Percentiles rank a stretch among this genome's conserved stretches.
Conservation (phyloP, 257 asterid species). For the Penstemon eatonii region DNA sequence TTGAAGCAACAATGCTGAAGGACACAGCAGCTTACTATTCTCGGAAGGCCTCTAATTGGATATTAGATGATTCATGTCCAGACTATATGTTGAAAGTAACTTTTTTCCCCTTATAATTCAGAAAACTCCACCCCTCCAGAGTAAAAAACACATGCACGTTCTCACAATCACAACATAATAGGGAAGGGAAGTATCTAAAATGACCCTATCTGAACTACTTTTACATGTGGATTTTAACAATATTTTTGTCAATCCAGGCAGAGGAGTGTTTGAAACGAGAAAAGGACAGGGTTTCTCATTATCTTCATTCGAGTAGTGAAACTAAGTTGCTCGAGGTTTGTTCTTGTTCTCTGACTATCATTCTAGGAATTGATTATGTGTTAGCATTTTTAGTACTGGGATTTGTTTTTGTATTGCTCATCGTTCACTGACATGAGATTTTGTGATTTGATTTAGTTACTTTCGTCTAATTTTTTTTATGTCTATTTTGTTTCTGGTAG, state of each 20-base stretch:
- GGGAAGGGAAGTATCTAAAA: not conserved
- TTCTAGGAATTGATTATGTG: not conserved
- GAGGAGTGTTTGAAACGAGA: slow-evolving; percentile 87
- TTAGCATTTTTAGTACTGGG: slow-evolving; percentile 20
- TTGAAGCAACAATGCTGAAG: slow-evolving; percentile 55
- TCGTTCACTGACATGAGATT: not conserved
- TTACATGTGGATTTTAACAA: slow-evolving; percentile 15
- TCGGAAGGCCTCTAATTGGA: slow-evolving; percentile 67
- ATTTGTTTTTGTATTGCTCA: slow-evolving; percentile 3
- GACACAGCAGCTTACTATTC: slow-evolving; percentile 62
- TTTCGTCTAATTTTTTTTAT: not conserved
- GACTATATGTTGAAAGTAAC: slow-evolving; percentile 59
- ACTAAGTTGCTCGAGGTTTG: slow-evolving; percentile 93
- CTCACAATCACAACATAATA: not conserved
- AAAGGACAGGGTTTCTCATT: slow-evolving; percentile 90
- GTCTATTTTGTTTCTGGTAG: slow-evolving; percentile 35
- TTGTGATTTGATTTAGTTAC: slow-evolving; percentile 4
- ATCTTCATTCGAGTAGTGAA: slow-evolving; percentile 97
- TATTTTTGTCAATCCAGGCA: slow-evolving; percentile 50
- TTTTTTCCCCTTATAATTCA: not conserved
- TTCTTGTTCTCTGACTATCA: slow-evolving; percentile 28
- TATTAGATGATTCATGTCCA: slow-evolving; percentile 68
- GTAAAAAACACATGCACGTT: not conserved
- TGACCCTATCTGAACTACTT: not conserved
- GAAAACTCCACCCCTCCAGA: not conserved